phyloP scores from a whole-genome alignment of 2,329 filamentous ascomycete genomes.

The Rhynchosporium secalis region DNA sequence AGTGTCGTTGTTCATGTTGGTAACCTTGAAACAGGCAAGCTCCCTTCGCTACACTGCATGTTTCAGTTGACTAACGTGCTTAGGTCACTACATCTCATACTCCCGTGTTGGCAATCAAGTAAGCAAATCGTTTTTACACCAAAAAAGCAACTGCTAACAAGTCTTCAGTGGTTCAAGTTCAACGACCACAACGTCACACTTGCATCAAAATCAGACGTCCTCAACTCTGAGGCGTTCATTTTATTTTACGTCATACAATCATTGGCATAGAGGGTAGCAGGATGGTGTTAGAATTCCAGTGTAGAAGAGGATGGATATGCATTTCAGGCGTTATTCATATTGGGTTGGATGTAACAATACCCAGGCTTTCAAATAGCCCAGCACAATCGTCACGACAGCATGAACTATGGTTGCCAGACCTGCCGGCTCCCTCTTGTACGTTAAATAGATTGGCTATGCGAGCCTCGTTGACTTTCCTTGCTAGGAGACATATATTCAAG shows the following conservation, averaged over 20 bases:
- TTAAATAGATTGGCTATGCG: slow-evolving; percentile 6
- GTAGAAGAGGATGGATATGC: slow-evolving; percentile 15
- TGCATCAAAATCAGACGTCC: slow-evolving; percentile 79
- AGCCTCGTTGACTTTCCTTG: slow-evolving; percentile 6
- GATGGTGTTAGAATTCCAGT: slow-evolving; percentile 4
- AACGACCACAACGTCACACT: slow-evolving; percentile 92
- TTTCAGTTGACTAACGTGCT: slow-evolving; percentile 20
- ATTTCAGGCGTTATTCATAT: slow-evolving; percentile 19
- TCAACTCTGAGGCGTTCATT: slow-evolving; percentile 84
- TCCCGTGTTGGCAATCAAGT: slow-evolving; percentile 76
- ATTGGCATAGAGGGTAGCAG: slow-evolving; percentile 44
- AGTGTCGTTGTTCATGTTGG: slow-evolving; percentile 93
- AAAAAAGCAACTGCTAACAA: background rate
- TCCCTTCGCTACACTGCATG: background rate
- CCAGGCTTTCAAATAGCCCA: slow-evolving; percentile 8
- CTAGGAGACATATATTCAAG: background rate
- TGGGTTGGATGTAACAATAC: slow-evolving; percentile 16
- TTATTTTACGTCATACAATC: slow-evolving; percentile 80
- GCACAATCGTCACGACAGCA: slow-evolving; percentile 15
- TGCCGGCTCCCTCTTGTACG: slow-evolving; percentile 3
- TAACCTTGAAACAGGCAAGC: slow-evolving; percentile 74
- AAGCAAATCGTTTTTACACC: slow-evolving; percentile 18
- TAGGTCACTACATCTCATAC: slow-evolving; percentile 85
- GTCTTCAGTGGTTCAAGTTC: slow-evolving; percentile 81
- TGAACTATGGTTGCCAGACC: slow-evolving; percentile 11